Evolutionary conservation across 441 rosid species (phyloP).

Genomic region (Sinapis alba): DNA sequence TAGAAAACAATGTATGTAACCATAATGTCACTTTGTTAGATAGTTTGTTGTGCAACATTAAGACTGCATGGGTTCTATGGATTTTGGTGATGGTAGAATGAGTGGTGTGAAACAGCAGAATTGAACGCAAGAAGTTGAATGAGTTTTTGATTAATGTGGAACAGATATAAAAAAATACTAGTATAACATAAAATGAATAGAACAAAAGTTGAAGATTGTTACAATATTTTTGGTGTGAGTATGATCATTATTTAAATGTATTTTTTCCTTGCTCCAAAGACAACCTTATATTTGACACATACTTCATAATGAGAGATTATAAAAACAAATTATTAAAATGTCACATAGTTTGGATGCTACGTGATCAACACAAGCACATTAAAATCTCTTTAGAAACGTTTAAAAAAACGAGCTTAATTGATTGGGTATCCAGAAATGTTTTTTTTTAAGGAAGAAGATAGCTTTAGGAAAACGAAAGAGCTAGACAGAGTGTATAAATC

Average conservation of each 20-base stretch:
- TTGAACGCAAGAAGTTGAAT: not conserved
- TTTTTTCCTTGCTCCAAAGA: not conserved
- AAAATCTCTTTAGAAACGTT: not conserved
- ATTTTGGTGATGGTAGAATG: not conserved
- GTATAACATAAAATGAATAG: not conserved
- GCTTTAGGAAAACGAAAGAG: not conserved
- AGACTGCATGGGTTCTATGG: not conserved
- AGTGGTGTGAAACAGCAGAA: not conserved
- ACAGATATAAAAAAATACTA: not conserved
- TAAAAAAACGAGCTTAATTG: not conserved
- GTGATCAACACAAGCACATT: constrained; percentile 19
- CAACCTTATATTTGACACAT: not conserved
- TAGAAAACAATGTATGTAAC: not conserved
- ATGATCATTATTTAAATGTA: not conserved
- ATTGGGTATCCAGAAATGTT: constrained; percentile 1
- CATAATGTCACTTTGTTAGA: not conserved
- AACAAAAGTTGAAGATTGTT: not conserved
- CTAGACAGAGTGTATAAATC: not conserved
- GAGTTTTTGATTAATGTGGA: not conserved
- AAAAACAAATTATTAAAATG: not conserved
- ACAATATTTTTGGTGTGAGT: not conserved
- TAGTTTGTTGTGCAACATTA: not conserved
- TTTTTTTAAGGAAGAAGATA: not conserved
- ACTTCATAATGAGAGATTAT: not conserved
- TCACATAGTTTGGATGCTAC: constrained; percentile 9